phyloP scores from a whole-genome alignment of 2,329 filamentous ascomycete genomes.

The Fusarium sacchari region DNA sequence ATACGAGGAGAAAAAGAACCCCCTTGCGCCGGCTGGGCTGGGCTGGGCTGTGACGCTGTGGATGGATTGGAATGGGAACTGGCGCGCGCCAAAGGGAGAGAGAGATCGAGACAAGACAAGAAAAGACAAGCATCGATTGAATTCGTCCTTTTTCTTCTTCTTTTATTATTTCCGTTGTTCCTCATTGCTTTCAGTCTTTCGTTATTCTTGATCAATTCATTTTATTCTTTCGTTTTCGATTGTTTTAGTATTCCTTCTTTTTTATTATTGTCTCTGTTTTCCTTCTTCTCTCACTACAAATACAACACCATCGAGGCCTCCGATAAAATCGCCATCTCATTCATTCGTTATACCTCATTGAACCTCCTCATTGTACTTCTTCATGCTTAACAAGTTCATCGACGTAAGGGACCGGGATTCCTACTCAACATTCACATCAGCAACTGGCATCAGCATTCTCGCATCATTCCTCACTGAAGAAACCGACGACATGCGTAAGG shows the following conservation, averaged over 20 bases:
- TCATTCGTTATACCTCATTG: neutral
- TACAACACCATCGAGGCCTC: constrained; percentile 19
- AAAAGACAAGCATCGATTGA: constrained; percentile 5
- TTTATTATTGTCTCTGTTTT: neutral
- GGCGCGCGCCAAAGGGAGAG: constrained; percentile 29
- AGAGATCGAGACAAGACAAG: neutral
- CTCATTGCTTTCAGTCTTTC: constrained; percentile 2
- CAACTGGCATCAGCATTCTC: constrained; percentile 28
- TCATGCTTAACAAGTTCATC: constrained; percentile 32
- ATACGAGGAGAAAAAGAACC: neutral
- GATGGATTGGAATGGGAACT: constrained; percentile 11
- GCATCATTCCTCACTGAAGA: constrained; percentile 9
- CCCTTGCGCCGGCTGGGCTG: neutral
- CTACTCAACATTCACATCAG: constrained; percentile 21
- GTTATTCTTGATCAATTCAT: constrained; percentile 7
- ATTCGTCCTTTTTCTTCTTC: constrained; percentile 11
- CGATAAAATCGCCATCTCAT: neutral
- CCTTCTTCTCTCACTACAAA: neutral
- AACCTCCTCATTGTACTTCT: constrained; percentile 17
- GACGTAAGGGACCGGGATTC: constrained; percentile 24
- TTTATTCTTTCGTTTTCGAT: constrained; percentile 1
- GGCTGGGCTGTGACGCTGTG: no score
- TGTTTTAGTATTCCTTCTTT: constrained; percentile 16
- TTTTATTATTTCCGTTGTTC: constrained; percentile 12
- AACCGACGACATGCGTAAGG: constrained; percentile 43